A percentile compares a stretch with the other conserved stretches of the same genome.
Evolutionary conservation across 169 alveolate species (phyloP).

Genomic region (Cryptosporidium ryanae): DNA sequence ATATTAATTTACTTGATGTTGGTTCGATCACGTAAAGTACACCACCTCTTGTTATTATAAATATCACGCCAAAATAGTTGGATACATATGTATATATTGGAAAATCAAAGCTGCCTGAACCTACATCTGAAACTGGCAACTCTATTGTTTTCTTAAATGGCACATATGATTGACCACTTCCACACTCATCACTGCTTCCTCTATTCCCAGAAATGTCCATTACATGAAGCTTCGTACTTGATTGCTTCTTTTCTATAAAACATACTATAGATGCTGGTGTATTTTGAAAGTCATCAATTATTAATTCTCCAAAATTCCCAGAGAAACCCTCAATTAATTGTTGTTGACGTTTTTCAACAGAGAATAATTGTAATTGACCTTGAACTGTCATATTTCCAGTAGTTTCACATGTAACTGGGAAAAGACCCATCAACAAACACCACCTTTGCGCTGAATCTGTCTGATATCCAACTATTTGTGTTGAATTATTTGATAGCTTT

Average conservation of each 20-base stretch:
- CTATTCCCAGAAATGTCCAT: constrained; percentile 91
- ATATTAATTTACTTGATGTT: constrained; percentile 45
- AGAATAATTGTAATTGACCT: constrained; percentile 94
- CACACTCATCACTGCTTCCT: constrained; percentile 57
- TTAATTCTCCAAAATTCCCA: constrained; percentile 92
- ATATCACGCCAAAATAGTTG: constrained; percentile 76
- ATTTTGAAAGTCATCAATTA: constrained; percentile 83
- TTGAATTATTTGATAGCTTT: constrained; percentile 85
- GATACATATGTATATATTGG: constrained; percentile 64
- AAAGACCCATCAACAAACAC: constrained; percentile 94
- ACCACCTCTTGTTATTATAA: constrained; percentile 85
- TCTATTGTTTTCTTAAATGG: constrained; percentile 79
- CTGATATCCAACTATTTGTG: constrained; percentile 92
- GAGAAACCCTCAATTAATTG: constrained; percentile 95
- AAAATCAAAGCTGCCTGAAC: constrained; percentile 83
- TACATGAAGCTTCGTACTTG: constrained; percentile 89
- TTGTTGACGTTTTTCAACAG: constrained; percentile 91
- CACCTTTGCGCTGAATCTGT: constrained; percentile 90
- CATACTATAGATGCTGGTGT: constrained; percentile 85
- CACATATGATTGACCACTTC: constrained; percentile 42
- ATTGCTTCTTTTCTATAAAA: constrained; percentile 93
- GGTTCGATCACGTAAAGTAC: constrained; percentile 82
- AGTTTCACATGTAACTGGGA: constrained; percentile 81
- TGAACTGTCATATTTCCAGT: constrained; percentile 89
- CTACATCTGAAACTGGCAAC: constrained; percentile 76